Evolutionary conservation across 2,329 filamentous ascomycete genomes (phyloP).

Genomic region (Neonectria coccinea): DNA sequence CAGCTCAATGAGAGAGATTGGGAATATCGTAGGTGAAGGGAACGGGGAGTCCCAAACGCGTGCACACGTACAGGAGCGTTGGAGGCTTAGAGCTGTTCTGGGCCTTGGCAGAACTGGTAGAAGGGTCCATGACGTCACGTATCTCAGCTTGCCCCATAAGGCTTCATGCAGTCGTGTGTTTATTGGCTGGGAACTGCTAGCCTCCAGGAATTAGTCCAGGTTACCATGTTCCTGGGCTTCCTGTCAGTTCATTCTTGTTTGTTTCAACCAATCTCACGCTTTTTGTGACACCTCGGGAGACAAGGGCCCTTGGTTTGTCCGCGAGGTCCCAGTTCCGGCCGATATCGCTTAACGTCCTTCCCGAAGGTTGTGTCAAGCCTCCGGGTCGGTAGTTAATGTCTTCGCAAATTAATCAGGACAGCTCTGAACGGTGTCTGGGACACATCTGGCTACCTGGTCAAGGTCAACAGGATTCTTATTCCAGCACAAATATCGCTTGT

Average conservation of each 20-base stretch:
- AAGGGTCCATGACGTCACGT: constrained; percentile 30
- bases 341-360: not conserved
- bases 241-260: not conserved
- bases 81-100: not conserved
- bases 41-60: not conserved
- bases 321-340: too few species aligned
- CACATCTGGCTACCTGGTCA: too few species aligned
- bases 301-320: not conserved
- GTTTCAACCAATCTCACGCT: not conserved
- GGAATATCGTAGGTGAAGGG: not conserved
- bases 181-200: constrained; percentile 20
- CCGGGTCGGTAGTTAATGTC: not conserved
- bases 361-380: not conserved
- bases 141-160: constrained; percentile 14
- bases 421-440: too few species aligned
- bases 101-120: not conserved
- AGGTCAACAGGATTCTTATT: too few species aligned
- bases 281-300: not conserved
- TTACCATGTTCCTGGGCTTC: constrained; percentile 12
- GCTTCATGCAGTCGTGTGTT: constrained; percentile 16
- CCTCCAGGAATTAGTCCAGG: constrained; percentile 4
- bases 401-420: not conserved
- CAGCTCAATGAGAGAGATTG: not conserved
- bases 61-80: not conserved
- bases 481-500: too few species aligned